Base-by-base conservation (phyloP, 176 grass and related monocot genomes). In the Oropetium thomaeum region DNA sequence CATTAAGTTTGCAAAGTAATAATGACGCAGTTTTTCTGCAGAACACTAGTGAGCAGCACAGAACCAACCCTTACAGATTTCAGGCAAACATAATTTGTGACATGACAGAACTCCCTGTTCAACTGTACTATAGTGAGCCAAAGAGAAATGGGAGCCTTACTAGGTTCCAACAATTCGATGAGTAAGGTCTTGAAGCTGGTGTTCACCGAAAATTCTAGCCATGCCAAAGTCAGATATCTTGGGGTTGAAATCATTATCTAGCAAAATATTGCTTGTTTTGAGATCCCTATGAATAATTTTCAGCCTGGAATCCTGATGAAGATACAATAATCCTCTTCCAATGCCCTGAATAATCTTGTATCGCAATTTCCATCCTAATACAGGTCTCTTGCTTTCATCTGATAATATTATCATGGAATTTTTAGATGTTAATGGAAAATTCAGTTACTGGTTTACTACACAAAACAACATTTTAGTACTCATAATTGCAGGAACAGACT, bases 231-330 rank as follows among this genome's bases (percentile, higher is more conserved):
- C 88, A 0, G 82, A 91, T 69, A 95, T 95, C 81, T 88, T 91
- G 38, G 88, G 79, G 32, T 84, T 88, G 79, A 88, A 88, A 38
- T 84, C 61, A 12, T 86, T 28, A 83, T 91, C 85, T 29, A 95
- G 61, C 39, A 91, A 22, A 84, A 95, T 44, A 34, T 95, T 95
- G 71, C 79, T 88, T 16, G 92, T 79, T 85, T 95, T 95, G 5
- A 95, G 75, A 83, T 95, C 92, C 59, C 88, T 47, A 5, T 95
- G 88, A 38, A 95, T 91, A 65, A 95, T 91, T 84, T 87, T 86
- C 4, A 91, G 78, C 41, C 82, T 88, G 15, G 88, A 95, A 60
- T 91, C 92, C 54, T 89, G 88, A 53, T 95, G 92, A 70, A 95
- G 88, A 55, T 95, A 95, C 14, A 95, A 40, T 26, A 95, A 67